Percentiles rank a stretch among this genome's conserved stretches.
Evolutionary conservation across 177 flowering plant genomes (phyloP).

Genomic region (Vitis hybrid): DNA sequence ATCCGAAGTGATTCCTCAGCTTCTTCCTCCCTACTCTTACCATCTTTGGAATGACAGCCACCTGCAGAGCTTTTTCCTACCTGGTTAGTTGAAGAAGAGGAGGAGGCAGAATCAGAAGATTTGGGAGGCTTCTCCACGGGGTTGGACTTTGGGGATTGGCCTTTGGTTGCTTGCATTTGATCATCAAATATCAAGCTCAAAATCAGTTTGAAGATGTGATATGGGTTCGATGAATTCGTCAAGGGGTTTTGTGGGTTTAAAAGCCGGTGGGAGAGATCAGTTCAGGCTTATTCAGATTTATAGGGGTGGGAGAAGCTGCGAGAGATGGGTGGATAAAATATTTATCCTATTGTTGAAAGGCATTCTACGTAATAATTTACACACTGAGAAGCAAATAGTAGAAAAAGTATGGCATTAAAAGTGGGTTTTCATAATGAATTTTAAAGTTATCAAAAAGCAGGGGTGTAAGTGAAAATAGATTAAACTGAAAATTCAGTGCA

Average conservation of each 20-base stretch:
- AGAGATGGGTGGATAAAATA: neutral
- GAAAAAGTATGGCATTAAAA: too few species aligned
- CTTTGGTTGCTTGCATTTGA: neutral
- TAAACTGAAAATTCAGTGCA: too few species aligned
- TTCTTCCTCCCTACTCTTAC: neutral
- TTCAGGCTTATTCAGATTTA: neutral
- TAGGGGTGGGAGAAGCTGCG: neutral
- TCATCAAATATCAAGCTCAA: neutral
- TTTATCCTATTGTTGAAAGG: neutral
- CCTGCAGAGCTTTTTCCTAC: neutral
- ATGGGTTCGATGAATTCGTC: too few species aligned
- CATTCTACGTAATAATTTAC: too few species aligned
- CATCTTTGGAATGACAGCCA: neutral
- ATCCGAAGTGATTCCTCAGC: conserved; percentile 8
- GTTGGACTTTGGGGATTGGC: neutral
- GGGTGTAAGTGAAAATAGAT: too few species aligned
- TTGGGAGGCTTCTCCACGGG: neutral
- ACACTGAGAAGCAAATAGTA: too few species aligned
- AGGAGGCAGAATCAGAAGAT: neutral
- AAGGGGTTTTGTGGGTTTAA: too few species aligned
- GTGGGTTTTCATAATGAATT: too few species aligned
- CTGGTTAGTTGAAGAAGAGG: neutral
- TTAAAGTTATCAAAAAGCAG: too few species aligned
- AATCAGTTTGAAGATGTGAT: neutral
- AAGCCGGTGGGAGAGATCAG: too few species aligned